Conservation (phyloP, 23 red algal genomes). For the Pyropia haitanensis region DNA sequence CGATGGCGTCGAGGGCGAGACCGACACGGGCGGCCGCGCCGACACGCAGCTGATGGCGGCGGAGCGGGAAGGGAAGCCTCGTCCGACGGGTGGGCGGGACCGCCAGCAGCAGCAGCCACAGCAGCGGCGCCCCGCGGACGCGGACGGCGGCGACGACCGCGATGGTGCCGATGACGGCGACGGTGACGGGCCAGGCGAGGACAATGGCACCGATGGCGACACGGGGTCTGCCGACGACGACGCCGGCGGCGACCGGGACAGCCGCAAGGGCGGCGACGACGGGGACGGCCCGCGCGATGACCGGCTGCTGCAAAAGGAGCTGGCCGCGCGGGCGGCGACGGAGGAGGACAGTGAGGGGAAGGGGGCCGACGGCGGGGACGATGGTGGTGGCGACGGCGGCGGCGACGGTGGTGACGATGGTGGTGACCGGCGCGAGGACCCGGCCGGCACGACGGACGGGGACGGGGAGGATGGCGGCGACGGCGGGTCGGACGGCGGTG, state of each 20-base stretch:
- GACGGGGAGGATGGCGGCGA: background rate
- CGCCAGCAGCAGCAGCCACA: too few relatives aligned
- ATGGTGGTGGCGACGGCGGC: background rate
- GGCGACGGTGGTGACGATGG: background rate
- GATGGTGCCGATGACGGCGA: constrained; percentile 1
- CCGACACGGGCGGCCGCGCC: background rate
- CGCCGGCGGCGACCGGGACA: background rate
- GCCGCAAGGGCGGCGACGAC: background rate
- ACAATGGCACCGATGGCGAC: constrained; percentile 8
- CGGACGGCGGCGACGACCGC: background rate
- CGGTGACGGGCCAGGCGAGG: background rate
- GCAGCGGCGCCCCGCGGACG: too few relatives aligned
- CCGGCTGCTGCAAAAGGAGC: background rate
- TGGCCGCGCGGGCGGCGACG: too few relatives aligned
- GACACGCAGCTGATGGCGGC: background rate
- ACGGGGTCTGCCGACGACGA: background rate
- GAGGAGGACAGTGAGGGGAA: background rate
- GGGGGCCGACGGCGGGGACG: background rate
- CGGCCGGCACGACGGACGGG: background rate
- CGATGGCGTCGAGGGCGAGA: constrained; percentile 1
- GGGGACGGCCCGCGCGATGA: constrained; percentile 1
- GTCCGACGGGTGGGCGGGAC: too few relatives aligned
- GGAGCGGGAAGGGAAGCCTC: background rate
- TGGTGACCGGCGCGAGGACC: background rate
- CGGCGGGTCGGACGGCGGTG: too few relatives aligned